Evolutionary conservation across 2,329 filamentous ascomycete species (phyloP).

Genomic region (Balansia obtecta): DNA sequence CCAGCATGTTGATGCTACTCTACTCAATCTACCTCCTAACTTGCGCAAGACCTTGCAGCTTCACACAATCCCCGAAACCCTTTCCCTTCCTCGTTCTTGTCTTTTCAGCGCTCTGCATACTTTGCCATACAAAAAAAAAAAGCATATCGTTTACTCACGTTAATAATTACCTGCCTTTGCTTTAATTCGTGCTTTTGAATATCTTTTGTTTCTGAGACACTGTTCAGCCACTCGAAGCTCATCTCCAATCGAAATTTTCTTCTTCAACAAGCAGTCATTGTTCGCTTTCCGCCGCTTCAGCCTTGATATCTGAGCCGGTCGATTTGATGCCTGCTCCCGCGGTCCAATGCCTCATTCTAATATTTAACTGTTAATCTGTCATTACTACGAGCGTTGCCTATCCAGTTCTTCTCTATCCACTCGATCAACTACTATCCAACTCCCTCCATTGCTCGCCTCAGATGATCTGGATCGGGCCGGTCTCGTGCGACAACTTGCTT

Average conservation of each 20-base stretch:
- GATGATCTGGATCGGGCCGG: conserved; percentile 1
- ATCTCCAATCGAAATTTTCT: background rate
- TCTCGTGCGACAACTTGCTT: background rate
- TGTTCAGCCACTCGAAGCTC: background rate
- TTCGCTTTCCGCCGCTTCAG: conserved; percentile 5
- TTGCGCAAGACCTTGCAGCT: background rate
- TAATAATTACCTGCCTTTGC: background rate
- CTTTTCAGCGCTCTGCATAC: background rate
- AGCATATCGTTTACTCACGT: no score
- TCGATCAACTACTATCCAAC: background rate
- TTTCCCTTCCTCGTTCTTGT: background rate
- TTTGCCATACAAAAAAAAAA: background rate
- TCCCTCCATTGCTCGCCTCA: background rate
- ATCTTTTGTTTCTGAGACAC: background rate
- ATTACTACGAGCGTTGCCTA: background rate
- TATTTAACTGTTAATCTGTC: conserved; percentile 8
- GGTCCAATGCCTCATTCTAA: conserved; percentile 8
- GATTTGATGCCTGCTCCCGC: background rate
- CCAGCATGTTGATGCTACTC: background rate
- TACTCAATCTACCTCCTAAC: background rate
- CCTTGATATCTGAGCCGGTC: conserved; percentile 3
- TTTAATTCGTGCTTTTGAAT: background rate
- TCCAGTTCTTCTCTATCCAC: background rate
- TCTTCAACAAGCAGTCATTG: conserved; percentile 1
- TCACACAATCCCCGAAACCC: background rate